Conservation (phyloP, 2,329 filamentous ascomycete species). For the Hymenoscyphus albidus region DNA sequence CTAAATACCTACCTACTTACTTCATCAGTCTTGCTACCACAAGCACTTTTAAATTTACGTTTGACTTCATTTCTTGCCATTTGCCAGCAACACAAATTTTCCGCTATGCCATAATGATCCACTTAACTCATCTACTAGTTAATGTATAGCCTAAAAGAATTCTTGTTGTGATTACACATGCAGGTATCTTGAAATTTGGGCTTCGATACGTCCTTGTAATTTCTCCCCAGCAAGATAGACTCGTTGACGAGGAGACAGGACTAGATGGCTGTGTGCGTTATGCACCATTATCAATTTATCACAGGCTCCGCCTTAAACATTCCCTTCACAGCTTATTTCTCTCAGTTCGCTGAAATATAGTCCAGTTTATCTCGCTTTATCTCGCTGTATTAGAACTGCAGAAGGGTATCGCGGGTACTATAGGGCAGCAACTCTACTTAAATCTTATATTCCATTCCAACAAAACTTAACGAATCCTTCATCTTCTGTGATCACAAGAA, state of each 20-base stretch:
- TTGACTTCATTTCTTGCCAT: background rate
- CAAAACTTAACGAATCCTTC: background rate
- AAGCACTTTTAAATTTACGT: too few relatives aligned
- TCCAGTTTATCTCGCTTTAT: background rate
- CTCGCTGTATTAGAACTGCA: background rate
- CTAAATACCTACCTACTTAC: too few relatives aligned
- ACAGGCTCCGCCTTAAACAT: background rate
- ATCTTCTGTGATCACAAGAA: background rate
- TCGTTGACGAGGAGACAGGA: background rate
- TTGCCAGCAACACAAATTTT: background rate
- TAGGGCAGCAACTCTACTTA: background rate
- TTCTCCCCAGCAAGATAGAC: too few relatives aligned
- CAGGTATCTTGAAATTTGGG: background rate
- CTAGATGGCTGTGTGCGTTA: background rate
- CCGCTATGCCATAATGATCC: background rate
- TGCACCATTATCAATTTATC: background rate
- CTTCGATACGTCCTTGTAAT: too few relatives aligned
- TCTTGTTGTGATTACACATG: background rate
- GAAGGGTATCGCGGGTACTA: background rate
- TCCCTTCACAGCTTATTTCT: background rate
- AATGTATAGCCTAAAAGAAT: background rate
- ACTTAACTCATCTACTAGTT: background rate
- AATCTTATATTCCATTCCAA: background rate
- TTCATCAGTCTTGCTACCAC: too few relatives aligned
- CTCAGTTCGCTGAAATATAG: background rate